Base-by-base conservation (phyloP, 768 basidiomycete genomes). In the Leccinum subtestaceum region DNA sequence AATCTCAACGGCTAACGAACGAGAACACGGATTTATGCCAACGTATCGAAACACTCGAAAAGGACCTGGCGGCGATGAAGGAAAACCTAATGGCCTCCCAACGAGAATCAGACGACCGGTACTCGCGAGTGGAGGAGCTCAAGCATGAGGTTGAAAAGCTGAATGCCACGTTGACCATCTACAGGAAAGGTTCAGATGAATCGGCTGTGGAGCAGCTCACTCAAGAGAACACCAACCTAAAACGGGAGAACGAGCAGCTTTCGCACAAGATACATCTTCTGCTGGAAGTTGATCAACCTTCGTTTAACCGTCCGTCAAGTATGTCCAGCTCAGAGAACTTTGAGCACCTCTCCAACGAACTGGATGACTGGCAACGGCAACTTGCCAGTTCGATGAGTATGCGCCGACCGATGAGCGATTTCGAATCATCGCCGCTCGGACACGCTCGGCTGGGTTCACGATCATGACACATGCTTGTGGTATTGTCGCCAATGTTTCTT, bases 191-290 rank as follows among this genome's bases (percentile, higher is more conserved):
- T 21, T 83, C 87, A 57, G 85, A 90, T 56, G 91, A 93, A 75
- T 86, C 88, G 8, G 70, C 87, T 46, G 71, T 91, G 38, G 93
- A 95, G 74, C 88, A 87, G 71, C 83, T 97, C 61, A 87, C 86
- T 72, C 83, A 79, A 71, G 92, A 96, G 70, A 95, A 94, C 72
- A 80, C 83, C 17, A 80, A 77, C 32, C 84, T 95, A 59, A 86
- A 88, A 71, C 84, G 85, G 57, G 92, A 95, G 74, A 95, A 95
- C 71, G 89, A 91, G 68, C 87, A 93, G 65, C 82, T 95, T 47
- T 87, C 88, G n/a, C 91, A 92, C 71, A 94, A 93, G 80, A 93
- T 96, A 65, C 89, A 86, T 57, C 81, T 95, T 50, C 80, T 96
- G 15, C 82, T 96, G 55, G 92, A 94, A 66, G 92, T 91, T 47